Percentiles rank a stretch among this genome's conserved stretches.
Conservation (phyloP, 1,139 yeast species). For the Suhomyces anneliseae region DNA sequence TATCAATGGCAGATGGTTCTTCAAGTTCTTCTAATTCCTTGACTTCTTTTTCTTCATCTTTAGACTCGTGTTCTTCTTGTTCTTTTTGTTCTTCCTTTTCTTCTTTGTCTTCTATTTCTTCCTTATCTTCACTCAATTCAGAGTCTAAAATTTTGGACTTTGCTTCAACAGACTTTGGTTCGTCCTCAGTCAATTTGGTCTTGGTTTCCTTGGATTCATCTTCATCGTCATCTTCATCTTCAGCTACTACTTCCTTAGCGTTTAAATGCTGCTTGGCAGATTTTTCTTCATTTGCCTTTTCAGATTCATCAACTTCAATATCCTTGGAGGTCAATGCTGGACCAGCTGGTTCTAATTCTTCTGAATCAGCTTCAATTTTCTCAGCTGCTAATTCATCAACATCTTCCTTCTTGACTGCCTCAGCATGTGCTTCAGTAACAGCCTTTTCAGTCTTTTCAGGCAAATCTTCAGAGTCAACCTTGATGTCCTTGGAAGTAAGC, state of each 20-base stretch:
- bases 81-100: slow-evolving; percentile 2
- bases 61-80: slow-evolving; percentile 1
- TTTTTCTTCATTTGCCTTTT: slow-evolving; percentile 1
- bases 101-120: not conserved
- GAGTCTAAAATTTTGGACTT: not conserved
- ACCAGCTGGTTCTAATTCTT: slow-evolving; percentile 1
- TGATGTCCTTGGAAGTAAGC: slow-evolving; percentile 7
- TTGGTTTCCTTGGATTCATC: not conserved
- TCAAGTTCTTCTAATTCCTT: slow-evolving; percentile 7
- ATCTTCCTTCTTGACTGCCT: slow-evolving; percentile 2
- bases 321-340: not conserved
- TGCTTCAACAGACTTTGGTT: slow-evolving; percentile 3
- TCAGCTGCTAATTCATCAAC: slow-evolving; percentile 1
- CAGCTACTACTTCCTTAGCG: slow-evolving; percentile 2
- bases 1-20: slow-evolving; percentile 3
- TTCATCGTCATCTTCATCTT: slow-evolving; percentile 6
- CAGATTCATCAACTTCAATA: not conserved
- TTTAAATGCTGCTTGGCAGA: not conserved
- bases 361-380: not conserved
- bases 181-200: not conserved
- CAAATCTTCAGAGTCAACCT: slow-evolving; percentile 2
- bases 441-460: slow-evolving; percentile 1
- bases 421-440: slow-evolving; percentile 2
- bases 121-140: not conserved
- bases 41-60: slow-evolving; percentile 3